Base-by-base conservation (phyloP, 208 protist genomes). In the Trypanosoma theileri region DNA sequence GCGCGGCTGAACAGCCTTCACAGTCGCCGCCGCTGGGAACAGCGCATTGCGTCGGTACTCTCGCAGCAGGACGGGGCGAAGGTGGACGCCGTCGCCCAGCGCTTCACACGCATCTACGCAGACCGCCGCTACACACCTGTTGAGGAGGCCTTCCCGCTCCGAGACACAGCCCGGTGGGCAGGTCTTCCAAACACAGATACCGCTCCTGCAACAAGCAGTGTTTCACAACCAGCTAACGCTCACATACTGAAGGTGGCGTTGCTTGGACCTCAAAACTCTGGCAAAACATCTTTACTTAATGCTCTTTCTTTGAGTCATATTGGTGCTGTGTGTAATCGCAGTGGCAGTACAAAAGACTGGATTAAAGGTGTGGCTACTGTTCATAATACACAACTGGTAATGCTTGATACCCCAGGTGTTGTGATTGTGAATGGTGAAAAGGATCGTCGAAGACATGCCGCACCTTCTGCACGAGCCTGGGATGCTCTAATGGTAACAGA, bases 261-360 rank as follows among this genome's bases (percentile, higher is more conserved):
- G 11, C 64, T 97, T 10, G 93, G 93, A 0, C 85, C 91, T 0
- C 86, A 92, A 59, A 96, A 96, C 66, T 80, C 81, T 11, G 93
- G 93, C 6, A 97, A 97, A 71, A 93, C 93, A 21, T 93, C 93
- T 0, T 75, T 97, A 21, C 80, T 96, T 10, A 97, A 97, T 69
- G 80, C 89, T 8, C 70, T 96, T 42, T 85, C 84, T 4, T 81
- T 91, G n/a, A 85, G 78, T 53, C 85, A 92, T 40, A 83, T 97
- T 24, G 86, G 86, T 9, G 87, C 90, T 3, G 89, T 95, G n/a
- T 91, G 90, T 61, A 84, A 77, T 22, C 88, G 91, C 28, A 78
- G 84, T 52, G 89, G 90, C 22, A 87, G 76, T 50, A 97, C 93
- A 7, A 76, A 73, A 22, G 85, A 94, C 70, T 96, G 88, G 82